Evolutionary conservation across 2,329 filamentous ascomycete species (phyloP), one percentile per base, ranked within the genome.

Genomic region (Endoconidiophora polonica): DNA sequence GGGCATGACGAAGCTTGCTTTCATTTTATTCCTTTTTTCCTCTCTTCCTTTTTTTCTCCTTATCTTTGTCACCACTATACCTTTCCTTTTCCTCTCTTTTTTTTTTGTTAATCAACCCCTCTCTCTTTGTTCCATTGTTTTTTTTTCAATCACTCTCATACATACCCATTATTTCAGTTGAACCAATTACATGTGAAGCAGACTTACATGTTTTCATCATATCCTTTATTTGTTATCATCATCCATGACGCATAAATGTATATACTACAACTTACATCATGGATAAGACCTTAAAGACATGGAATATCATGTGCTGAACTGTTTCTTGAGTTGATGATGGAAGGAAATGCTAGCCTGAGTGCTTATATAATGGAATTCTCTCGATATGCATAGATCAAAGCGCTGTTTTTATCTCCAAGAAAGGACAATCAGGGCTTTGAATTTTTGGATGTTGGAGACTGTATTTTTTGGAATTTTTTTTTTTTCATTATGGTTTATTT

Each of bases 381-480:
- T 29, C 26, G 26, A 29, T 29, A 29, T 29, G 26, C 26, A 29
- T 29, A 29, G 26, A 29, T 29, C 10, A 10, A 29, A 29, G 26
- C 26, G 26, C 26, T 29, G 6, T 41, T 41, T 22, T 14, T 16
- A 7, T 14, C 5, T 41, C 39, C 16, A 7, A 10, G 3, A 41
- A 14, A n/a, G n/a, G 5, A 18, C 6, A 1, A 1, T 29, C 10
- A 10, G 24, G 3, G 6, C 10, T 10, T 29, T 29, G 46, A 20
- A 36, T 39, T 33, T 16, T 43, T 18, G 20, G 22, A 22, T 37
- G 18, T 36, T 26, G 9, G 46, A 46, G 38, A 29, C 26, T 47
- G 29, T 26, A 42, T 26, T 38, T 50, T 44, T 47, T 39, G 29
- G 50, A 7, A 47, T 20, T 50, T 52, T 36, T 43, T 45, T 29